Evolutionary conservation across 2,329 filamentous ascomycete species (phyloP), one percentile per base, ranked within the genome.

Genomic region (Trichophyton simii): DNA sequence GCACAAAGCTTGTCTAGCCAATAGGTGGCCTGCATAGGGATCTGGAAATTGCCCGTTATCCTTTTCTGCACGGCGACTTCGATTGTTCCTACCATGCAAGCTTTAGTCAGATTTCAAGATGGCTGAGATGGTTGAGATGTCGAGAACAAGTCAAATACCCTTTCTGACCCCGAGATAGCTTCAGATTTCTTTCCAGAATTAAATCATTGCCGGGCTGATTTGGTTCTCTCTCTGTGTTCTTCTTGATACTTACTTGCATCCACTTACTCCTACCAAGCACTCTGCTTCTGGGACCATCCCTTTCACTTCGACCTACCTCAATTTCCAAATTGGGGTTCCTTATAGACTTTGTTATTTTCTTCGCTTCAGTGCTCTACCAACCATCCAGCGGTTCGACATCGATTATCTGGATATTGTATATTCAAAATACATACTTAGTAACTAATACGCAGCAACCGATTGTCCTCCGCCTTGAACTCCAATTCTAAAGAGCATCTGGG

Each of bases 151-250:
- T 59, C 58, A 59, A 59, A 59, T 59, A 59, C 58, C 25, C 28
- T 36, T 48, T 50, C 44, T 50, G 25, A 9, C 41, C 58, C 44
- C 58, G 36, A 34, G 28, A 28, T 36, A 5, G 28, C 11, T 48
- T 18, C 25, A 11, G n/a, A 46, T 59, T 59, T 44, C 25, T 20
- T 28, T 36, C 28, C 22, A 59, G 42, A 59, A 46, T 46, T 34
- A 48, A 59, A 59, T 44, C 58, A 59, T 59, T 59, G 28, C 58
- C 44, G 58, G 58, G 58, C 58, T 59, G 58, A 59, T 59, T 38
- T 59, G 58, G 58, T 59, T 59, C 44, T 59, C 42, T 59, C 36
- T 42, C 36, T 59, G 58, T 59, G 41, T 36, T 50, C 42, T 48
- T 59, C 58, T 59, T 59, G 41, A 48, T 59, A n/a, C 13, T 59